phyloP scores from a whole-genome alignment of 768 basidiomycete species.

The Tylopilus balloui region DNA sequence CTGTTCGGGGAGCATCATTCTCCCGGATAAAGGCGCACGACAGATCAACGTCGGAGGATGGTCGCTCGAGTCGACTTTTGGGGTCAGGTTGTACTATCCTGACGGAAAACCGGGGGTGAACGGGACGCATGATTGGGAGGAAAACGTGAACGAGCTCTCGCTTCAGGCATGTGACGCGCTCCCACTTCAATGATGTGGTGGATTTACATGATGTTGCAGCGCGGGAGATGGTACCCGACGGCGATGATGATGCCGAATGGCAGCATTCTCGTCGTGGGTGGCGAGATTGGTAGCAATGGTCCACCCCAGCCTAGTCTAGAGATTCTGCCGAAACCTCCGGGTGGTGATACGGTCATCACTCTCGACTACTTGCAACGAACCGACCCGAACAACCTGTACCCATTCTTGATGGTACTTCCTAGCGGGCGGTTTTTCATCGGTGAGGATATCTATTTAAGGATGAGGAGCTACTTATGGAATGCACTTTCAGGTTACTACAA shows the following conservation, averaged over 20 bases:
- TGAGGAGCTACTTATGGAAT: neutral
- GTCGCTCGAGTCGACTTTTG: constrained; percentile 68
- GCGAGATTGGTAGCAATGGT: constrained; percentile 65
- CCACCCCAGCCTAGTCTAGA: constrained; percentile 65
- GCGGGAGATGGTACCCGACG: constrained; percentile 69
- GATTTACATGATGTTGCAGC: constrained; percentile 30
- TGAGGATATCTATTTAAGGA: constrained; percentile 26
- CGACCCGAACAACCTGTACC: too few species aligned
- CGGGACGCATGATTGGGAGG: constrained; percentile 77
- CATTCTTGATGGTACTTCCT: constrained; percentile 68
- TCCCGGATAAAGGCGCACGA: constrained; percentile 65
- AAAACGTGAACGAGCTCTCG: constrained; percentile 51
- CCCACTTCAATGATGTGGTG: neutral
- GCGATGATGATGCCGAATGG: constrained; percentile 71
- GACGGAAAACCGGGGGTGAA: constrained; percentile 64
- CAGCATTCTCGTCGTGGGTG: constrained; percentile 68
- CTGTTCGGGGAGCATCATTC: constrained; percentile 67
- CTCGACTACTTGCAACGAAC: constrained; percentile 67
- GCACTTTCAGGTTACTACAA: constrained; percentile 66
- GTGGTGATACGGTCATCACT: constrained; percentile 57
- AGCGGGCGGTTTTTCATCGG: constrained; percentile 67
- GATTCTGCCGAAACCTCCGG: constrained; percentile 60
- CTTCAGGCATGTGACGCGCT: constrained; percentile 49
- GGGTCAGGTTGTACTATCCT: constrained; percentile 69
- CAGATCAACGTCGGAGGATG: constrained; percentile 38